These are phyloP conservation scores for Pinus tabuliformis DNA, from an alignment of 75 land plant genomes.

Conservation along the genomic window DNA sequence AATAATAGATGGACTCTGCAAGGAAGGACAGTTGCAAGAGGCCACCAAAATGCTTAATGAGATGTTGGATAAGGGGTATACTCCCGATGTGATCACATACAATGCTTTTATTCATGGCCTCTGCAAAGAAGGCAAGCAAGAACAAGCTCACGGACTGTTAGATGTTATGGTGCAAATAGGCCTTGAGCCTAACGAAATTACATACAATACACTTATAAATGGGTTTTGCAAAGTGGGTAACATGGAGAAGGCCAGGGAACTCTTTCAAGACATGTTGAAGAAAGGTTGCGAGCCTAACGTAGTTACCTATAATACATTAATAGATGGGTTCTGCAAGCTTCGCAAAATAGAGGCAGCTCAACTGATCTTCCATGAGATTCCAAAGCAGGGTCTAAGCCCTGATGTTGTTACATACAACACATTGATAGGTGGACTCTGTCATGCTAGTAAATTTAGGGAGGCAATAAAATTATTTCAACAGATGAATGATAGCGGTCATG, in stretches of 20 bases:
- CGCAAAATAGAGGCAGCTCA: conserved; percentile 32
- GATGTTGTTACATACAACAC: conserved; percentile 60
- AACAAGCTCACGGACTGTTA: conserved; percentile 32
- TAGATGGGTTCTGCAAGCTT: conserved; percentile 25
- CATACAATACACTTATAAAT: conserved; percentile 69
- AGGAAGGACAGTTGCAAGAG: conserved; percentile 86
- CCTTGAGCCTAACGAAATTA: conserved; percentile 45
- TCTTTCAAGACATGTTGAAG: conserved; percentile 35
- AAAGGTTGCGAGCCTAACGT: conserved; percentile 33
- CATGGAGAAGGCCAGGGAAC: conserved; percentile 40
- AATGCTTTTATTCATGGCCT: conserved; percentile 40
- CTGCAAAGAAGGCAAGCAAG: conserved; percentile 30
- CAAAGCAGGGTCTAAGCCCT: conserved; percentile 41
- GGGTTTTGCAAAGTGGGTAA: conserved; percentile 55
- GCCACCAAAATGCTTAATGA: conserved; percentile 71
- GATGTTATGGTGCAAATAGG: conserved; percentile 48
- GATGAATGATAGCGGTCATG: conserved; percentile 24
- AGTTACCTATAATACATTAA: conserved; percentile 37
- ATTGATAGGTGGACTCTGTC: conserved; percentile 47
- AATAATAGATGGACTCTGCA: conserved; percentile 77
- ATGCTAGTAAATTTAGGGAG: conserved; percentile 28
- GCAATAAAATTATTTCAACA: conserved; percentile 32
- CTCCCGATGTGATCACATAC: conserved; percentile 40
- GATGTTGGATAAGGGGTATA: conserved; percentile 44
- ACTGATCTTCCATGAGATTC: conserved; percentile 41